Evolutionary conservation across 129 eudicot species (phyloP).

Genomic region (Heracleum sosnowskyi): DNA sequence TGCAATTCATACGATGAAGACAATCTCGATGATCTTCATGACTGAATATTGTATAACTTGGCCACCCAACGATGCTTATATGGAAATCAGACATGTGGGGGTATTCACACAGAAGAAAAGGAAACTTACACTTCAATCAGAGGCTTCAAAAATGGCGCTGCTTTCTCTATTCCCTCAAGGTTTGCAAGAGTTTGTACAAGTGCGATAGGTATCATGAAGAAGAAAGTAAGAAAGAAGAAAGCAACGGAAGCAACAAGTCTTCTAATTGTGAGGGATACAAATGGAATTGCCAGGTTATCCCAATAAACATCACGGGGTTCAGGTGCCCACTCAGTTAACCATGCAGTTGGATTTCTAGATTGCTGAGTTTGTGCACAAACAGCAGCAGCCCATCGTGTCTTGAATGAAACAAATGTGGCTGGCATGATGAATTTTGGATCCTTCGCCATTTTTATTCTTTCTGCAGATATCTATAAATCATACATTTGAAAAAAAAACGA

Average conservation of each 20-base stretch:
- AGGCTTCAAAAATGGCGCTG: constrained; percentile 48
- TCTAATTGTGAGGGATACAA: constrained; percentile 64
- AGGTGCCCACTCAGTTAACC: constrained; percentile 91
- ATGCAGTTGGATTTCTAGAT: constrained; percentile 62
- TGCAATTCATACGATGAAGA: neutral
- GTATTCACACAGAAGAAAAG: neutral
- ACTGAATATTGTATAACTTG: neutral
- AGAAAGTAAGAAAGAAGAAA: constrained; percentile 80
- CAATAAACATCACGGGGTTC: constrained; percentile 90
- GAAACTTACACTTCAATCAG: constrained; percentile 51
- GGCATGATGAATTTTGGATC: constrained; percentile 61
- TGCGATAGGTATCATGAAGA: constrained; percentile 80
- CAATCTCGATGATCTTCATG: neutral
- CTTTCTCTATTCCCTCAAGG: constrained; percentile 60
- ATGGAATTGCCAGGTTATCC: constrained; percentile 82
- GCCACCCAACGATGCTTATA: neutral
- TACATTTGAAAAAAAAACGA: neutral
- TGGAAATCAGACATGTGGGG: neutral
- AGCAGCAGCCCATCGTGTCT: constrained; percentile 88
- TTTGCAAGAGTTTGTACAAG: constrained; percentile 82
- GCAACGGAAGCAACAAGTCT: constrained; percentile 58
- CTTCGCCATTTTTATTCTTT: constrained; percentile 38
- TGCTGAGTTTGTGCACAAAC: constrained; percentile 93
- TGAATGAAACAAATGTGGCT: constrained; percentile 82
- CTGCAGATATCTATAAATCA: constrained; percentile 48